Evolutionary conservation across 2,329 filamentous ascomycete species (phyloP).

Genomic region (Calycina herbarum): DNA sequence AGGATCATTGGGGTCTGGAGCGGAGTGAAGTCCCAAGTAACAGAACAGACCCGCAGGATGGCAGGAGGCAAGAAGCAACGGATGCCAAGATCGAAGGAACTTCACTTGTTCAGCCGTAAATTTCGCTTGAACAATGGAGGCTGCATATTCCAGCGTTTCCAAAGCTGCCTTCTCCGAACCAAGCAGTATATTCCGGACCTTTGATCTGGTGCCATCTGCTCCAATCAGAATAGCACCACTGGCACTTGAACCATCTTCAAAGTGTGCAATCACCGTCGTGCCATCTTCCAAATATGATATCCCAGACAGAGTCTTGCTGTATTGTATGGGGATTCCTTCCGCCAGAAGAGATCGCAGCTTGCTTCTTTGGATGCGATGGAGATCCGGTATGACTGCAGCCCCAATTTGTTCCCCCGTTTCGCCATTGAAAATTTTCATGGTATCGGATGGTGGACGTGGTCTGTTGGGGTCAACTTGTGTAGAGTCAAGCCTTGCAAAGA

Average conservation of each 20-base stretch:
- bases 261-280: conserved; percentile 32
- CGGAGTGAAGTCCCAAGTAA: conserved; percentile 46
- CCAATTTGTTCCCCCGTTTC: conserved; percentile 15
- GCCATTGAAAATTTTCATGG: conserved; percentile 5
- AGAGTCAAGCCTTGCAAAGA: not conserved
- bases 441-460: not conserved
- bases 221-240: conserved; percentile 36
- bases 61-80: conserved; percentile 43
- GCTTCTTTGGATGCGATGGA: conserved; percentile 19
- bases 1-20: conserved; percentile 38
- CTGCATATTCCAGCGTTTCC: conserved; percentile 43
- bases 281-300: conserved; percentile 34
- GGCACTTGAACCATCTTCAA: conserved; percentile 35
- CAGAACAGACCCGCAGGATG: conserved; percentile 46
- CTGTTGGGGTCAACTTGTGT: not conserved
- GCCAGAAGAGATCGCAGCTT: conserved; percentile 12
- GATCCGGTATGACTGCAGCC: conserved; percentile 12
- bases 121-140: conserved; percentile 45
- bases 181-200: conserved; percentile 33
- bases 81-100: conserved; percentile 44
- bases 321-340: conserved; percentile 21
- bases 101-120: conserved; percentile 44
- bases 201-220: conserved; percentile 38
- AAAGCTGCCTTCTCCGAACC: conserved; percentile 36
- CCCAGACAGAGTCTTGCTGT: conserved; percentile 39